A percentile compares a stretch with the other conserved stretches of the same genome.
These are phyloP conservation scores for Aspergillus asperescens DNA, from an alignment of 495 filamentous ascomycete species.

Conservation along the genomic window DNA sequence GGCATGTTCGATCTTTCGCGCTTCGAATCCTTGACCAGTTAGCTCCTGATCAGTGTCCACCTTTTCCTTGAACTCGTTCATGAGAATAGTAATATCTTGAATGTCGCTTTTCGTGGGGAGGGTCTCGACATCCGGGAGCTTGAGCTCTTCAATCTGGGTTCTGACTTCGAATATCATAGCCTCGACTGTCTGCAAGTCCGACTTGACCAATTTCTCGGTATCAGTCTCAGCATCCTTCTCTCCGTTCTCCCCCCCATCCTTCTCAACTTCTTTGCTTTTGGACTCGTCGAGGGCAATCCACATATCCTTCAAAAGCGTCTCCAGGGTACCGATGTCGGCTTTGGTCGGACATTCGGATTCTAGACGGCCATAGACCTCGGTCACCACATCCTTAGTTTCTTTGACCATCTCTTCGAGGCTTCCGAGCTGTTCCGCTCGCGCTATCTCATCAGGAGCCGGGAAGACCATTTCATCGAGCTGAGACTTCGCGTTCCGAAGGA, in stretches of 20 bases:
- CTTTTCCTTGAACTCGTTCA: conserved; percentile 65
- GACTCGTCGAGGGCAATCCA: conserved; percentile 69
- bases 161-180: conserved; percentile 77
- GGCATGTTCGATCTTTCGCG: conserved; percentile 62
- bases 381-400: conserved; percentile 65
- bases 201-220: conserved; percentile 65
- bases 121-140: conserved; percentile 58
- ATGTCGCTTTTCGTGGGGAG: conserved; percentile 58
- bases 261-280: conserved; percentile 51
- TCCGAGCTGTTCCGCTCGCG: conserved; percentile 72
- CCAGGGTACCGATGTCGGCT: conserved; percentile 70
- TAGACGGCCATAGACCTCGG: conserved; percentile 50
- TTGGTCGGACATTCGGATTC: conserved; percentile 62
- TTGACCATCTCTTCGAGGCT: conserved; percentile 62
- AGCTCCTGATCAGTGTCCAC: conserved; percentile 63
- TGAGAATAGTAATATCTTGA: conserved; percentile 58
- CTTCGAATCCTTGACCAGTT: conserved; percentile 74
- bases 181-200: conserved; percentile 71
- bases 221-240: conserved; percentile 55
- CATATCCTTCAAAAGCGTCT: conserved; percentile 69
- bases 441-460: conserved; percentile 51
- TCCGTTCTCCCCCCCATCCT: conserved; percentile 41
- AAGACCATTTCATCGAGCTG: conserved; percentile 73
- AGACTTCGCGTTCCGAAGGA: conserved; percentile 78
- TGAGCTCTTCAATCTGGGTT: conserved; percentile 63